phyloP scores from a whole-genome alignment of 2,329 filamentous ascomycete genomes.

The Paraphoma chrysanthemicola region DNA sequence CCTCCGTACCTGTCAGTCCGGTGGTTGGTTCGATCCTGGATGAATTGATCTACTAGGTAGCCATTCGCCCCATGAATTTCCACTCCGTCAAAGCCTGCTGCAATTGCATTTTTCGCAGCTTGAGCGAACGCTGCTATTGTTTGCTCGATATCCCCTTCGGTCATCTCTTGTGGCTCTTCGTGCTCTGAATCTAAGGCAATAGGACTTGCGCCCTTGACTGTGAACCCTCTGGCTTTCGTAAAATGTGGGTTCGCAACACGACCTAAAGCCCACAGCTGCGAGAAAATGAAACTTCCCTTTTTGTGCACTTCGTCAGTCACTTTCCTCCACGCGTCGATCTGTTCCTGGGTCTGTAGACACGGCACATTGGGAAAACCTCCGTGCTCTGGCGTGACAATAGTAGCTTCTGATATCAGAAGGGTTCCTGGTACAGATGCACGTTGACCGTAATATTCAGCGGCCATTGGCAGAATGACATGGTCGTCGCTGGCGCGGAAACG shows the following conservation, averaged over 20 bases:
- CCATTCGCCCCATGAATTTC: slow-evolving; percentile 67
- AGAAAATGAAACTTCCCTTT: slow-evolving; percentile 66
- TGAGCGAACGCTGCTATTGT: slow-evolving; percentile 49
- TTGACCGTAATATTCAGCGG: slow-evolving; percentile 62
- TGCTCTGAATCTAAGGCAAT: slow-evolving; percentile 50
- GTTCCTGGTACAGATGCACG: slow-evolving; percentile 61
- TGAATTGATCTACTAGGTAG: slow-evolving; percentile 72
- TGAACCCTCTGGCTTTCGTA: slow-evolving; percentile 44
- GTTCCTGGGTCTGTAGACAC: slow-evolving; percentile 60
- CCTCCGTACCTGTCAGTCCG: slow-evolving; percentile 60
- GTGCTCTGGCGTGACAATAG: slow-evolving; percentile 56
- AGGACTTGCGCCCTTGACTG: slow-evolving; percentile 43
- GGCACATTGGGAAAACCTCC: slow-evolving; percentile 62
- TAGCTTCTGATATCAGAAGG: slow-evolving; percentile 66
- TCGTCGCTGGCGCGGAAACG: slow-evolving; percentile 55
- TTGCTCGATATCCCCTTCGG: slow-evolving; percentile 48
- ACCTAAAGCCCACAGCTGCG: slow-evolving; percentile 69
- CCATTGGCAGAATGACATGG: slow-evolving; percentile 53
- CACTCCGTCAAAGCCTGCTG: slow-evolving; percentile 68
- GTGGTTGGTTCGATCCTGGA: slow-evolving; percentile 64
- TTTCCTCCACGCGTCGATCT: slow-evolving; percentile 64
- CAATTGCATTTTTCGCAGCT: slow-evolving; percentile 54
- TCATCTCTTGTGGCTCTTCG: slow-evolving; percentile 49
- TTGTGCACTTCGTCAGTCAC: slow-evolving; percentile 69
- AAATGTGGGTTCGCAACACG: slow-evolving; percentile 56